phyloP scores from a whole-genome alignment of 768 basidiomycete genomes.

The Saitozyma sp. region DNA sequence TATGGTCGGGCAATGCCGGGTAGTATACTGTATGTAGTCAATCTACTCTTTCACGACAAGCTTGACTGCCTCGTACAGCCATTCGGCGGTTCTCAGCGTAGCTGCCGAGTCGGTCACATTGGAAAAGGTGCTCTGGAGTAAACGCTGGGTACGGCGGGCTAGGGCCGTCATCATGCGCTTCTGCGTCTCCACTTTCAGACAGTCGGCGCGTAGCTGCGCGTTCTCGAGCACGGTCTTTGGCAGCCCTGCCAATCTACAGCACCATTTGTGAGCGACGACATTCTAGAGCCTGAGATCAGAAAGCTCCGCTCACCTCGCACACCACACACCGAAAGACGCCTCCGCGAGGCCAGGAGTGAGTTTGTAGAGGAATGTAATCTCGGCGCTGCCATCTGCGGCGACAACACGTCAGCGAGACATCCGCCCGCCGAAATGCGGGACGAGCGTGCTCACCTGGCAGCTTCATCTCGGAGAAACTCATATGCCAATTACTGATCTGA shows the following conservation, averaged over 20 bases:
- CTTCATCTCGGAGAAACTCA: conserved; percentile 73
- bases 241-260: conserved; percentile 69
- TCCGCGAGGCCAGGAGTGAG: conserved; percentile 70
- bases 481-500: conserved; percentile 69
- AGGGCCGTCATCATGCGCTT: conserved; percentile 23
- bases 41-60: neutral
- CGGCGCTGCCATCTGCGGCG: conserved; percentile 63
- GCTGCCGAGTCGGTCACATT: conserved; percentile 1
- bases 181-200: conserved; percentile 60
- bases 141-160: conserved; percentile 11
- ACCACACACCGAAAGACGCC: conserved; percentile 89
- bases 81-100: conserved; percentile 12
- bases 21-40: too few species aligned
- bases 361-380: conserved; percentile 84
- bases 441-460: conserved; percentile 55
- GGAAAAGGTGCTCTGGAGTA: neutral
- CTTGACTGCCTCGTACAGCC: conserved; percentile 15
- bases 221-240: conserved; percentile 67
- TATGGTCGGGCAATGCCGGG: too few species aligned
- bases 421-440: neutral
- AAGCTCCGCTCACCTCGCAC: conserved; percentile 57
- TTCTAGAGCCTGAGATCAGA: neutral
- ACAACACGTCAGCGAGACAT: conserved; percentile 1
- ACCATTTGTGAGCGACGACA: neutral
- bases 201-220: conserved; percentile 61